phyloP scores from a whole-genome alignment of 2,329 filamentous ascomycete species.

The Rutstroemia sp. region DNA sequence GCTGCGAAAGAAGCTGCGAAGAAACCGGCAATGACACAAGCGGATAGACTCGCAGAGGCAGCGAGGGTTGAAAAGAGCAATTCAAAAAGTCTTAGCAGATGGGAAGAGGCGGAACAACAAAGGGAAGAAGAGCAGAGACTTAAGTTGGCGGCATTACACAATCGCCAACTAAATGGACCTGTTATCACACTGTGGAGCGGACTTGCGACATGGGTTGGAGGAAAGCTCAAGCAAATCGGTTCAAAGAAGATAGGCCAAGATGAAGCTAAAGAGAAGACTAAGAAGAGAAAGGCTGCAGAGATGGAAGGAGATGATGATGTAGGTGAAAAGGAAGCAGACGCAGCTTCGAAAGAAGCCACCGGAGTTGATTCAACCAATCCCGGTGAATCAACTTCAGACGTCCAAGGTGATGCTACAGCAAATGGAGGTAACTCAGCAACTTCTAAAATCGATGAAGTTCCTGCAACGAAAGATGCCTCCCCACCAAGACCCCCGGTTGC shows the following conservation, averaged over 20 bases:
- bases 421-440: not conserved
- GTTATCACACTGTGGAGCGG: conserved; percentile 93
- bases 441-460: not conserved
- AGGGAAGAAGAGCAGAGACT: conserved; percentile 76
- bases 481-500: not conserved
- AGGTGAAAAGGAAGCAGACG: not conserved
- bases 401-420: not conserved
- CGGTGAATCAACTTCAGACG: not conserved
- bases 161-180: conserved; percentile 77
- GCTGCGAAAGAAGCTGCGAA: conserved; percentile 65
- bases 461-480: not conserved
- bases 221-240: conserved; percentile 64
- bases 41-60: conserved; percentile 74
- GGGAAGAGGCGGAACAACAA: conserved; percentile 88
- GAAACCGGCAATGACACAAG: conserved; percentile 79
- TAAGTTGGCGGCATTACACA: conserved; percentile 80
- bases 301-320: conserved; percentile 28
- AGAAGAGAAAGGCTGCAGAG: conserved; percentile 48
- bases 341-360: not conserved
- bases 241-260: conserved; percentile 51
- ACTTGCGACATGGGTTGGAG: conserved; percentile 73
- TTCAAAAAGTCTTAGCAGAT: conserved; percentile 81
- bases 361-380: not conserved
- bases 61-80: conserved; percentile 79
- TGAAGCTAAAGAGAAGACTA: conserved; percentile 45